Percentiles rank a stretch among this genome's conserved stretches.
Evolutionary conservation across 441 rosid genomes (phyloP).

Genomic region (Raphanus hybrid): DNA sequence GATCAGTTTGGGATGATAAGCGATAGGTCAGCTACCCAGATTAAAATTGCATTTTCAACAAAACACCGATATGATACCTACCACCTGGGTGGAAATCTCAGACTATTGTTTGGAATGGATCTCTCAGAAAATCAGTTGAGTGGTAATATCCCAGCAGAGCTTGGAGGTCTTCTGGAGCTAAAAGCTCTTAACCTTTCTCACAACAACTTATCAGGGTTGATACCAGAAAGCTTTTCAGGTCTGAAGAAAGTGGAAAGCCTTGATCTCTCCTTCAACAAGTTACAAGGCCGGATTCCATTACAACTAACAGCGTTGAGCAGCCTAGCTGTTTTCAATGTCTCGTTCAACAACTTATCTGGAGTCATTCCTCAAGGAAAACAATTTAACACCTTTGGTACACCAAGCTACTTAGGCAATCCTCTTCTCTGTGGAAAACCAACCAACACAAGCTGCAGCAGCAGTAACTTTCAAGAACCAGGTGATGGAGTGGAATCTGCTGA

Average conservation of each 20-base stretch:
- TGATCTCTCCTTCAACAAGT: neutral
- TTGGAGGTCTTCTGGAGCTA: slow-evolving; percentile 5
- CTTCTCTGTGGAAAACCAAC: neutral
- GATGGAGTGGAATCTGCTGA: neutral
- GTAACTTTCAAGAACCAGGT: neutral
- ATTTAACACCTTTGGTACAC: neutral
- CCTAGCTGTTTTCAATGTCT: neutral
- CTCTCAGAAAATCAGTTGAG: slow-evolving; percentile 27
- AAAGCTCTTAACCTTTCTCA: slow-evolving; percentile 22
- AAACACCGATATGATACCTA: neutral
- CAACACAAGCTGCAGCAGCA: neutral
- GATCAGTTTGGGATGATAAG: neutral
- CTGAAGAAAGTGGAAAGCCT: neutral
- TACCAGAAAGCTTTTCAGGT: slow-evolving; percentile 14
- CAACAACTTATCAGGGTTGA: slow-evolving; percentile 14
- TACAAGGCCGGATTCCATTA: neutral
- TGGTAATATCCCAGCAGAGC: slow-evolving; percentile 21
- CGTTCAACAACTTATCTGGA: neutral
- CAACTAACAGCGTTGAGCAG: neutral
- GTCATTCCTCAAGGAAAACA: neutral
- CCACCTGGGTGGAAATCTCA: neutral
- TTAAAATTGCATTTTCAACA: neutral
- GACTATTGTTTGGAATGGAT: neutral
- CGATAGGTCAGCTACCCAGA: neutral
- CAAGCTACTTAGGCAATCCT: neutral